Evolutionary conservation across 1,284 basidiomycete species (phyloP), one percentile per base, ranked within the genome.

Genomic region (Athelia sp.): DNA sequence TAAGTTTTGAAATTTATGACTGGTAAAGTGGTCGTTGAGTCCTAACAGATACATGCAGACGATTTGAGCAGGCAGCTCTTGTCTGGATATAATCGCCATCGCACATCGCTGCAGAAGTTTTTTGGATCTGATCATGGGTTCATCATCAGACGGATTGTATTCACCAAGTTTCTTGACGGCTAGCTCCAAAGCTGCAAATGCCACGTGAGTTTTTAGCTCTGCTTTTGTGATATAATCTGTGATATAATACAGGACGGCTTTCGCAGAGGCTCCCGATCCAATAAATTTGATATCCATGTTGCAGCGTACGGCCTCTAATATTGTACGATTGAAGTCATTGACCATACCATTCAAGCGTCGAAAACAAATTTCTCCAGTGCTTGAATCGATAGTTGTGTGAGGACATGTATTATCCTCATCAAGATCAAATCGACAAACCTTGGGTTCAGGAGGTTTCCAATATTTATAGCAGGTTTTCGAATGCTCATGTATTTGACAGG

Each of bases 151-250:
- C n/a, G n/a, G n/a, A n/a, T n/a, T n/a, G 17, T 43, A 29, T 17
- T 3, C n/a, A 13, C 26, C 19, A 11, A 22, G 17, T 8, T 36
- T 11, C 19, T 21, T 32, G 17, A 50, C 49, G 8, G 49, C 47
- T 26, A 49, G 43, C 1, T 31, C 13, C 1, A 60, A 10, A 0
- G 59, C 56, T 1, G 50, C 47, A 6, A 58, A 17, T 0, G 53
- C 56, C 0, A 53, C 48, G 44, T 63, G 54, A 0, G 53, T 21
- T 0, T 52, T 38, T 0, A 61, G 19, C 2, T 46, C 17, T 0
- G 52, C 13, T 45, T 68, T 68, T 1, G 60, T 64, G 1, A 68
- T 62, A 43, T 68, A 67, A 44, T 66, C 61, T 0, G 62, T 68
- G 0, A 63, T 48, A 49, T 67, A 67, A 40, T 60, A 63, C 0